phyloP scores from a whole-genome alignment of 129 eudicot genomes.

The Pittosporum tobira region DNA sequence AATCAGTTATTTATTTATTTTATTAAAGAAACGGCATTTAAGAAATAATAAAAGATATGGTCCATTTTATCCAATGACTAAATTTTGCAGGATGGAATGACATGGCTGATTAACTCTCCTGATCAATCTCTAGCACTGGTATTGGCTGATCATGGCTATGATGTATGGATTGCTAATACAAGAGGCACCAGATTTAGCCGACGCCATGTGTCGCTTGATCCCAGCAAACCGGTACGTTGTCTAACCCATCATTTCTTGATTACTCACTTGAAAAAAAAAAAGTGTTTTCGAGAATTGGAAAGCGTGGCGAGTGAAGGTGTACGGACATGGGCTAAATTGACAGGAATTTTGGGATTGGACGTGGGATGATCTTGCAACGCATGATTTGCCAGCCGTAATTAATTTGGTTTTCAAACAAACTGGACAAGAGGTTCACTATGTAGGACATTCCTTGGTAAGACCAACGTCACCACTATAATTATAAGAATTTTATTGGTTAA shows the following conservation, averaged over 20 bases:
- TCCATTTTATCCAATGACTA: no score
- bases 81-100: slow-evolving; percentile 63
- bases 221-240: slow-evolving; percentile 39
- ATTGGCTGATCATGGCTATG: slow-evolving; percentile 78
- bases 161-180: slow-evolving; percentile 86
- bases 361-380: slow-evolving; percentile 76
- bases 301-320: background rate
- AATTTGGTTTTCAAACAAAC: slow-evolving; percentile 56
- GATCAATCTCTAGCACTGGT: slow-evolving; percentile 65
- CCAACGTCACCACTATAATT: no score
- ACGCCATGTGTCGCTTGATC: slow-evolving; percentile 50
- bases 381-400: slow-evolving; percentile 62
- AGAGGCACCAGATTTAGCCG: slow-evolving; percentile 79
- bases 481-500: no score
- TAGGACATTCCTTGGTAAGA: slow-evolving; percentile 71
- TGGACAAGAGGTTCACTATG: slow-evolving; percentile 60
- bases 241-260: no score
- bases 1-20: no score
- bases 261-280: no score
- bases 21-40: no score
- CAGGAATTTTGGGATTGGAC: slow-evolving; percentile 96
- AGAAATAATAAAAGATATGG: no score
- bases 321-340: background rate
- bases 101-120: slow-evolving; percentile 73
- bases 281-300: no score